Evolutionary conservation across 371 early-diverging fungal species (phyloP).

Genomic region (Lichtheimia corymbifera): DNA sequence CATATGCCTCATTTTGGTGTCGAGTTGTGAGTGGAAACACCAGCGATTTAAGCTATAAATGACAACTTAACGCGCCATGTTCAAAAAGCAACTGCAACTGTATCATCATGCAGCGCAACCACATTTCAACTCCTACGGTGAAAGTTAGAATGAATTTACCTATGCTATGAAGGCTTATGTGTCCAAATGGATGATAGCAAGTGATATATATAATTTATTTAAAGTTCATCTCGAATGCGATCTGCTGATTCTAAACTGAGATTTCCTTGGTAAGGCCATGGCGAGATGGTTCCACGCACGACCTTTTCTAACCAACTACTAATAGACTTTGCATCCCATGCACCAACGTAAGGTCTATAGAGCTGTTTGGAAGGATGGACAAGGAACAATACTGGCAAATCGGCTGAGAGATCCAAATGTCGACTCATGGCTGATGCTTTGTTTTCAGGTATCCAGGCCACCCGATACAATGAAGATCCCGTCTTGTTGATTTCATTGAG

Average conservation of each 20-base stretch:
- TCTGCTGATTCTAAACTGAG: slow-evolving; percentile 17
- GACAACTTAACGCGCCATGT: no score
- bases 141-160: no score
- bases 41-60: no score
- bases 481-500: slow-evolving; percentile 48
- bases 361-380: slow-evolving; percentile 66
- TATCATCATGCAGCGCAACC: no score
- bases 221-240: slow-evolving; percentile 27
- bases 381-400: slow-evolving; percentile 69
- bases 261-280: slow-evolving; percentile 42
- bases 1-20: no score
- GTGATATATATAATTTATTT: not conserved
- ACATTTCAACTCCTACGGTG: no score
- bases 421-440: slow-evolving; percentile 53
- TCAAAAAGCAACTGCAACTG: no score
- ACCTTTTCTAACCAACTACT: slow-evolving; percentile 55
- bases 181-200: no score
- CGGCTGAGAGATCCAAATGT: slow-evolving; percentile 69
- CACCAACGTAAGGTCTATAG: slow-evolving; percentile 70
- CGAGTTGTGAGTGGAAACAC: no score
- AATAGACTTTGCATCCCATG: slow-evolving; percentile 66
- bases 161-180: no score
- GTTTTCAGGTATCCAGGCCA: slow-evolving; percentile 71
- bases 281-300: slow-evolving; percentile 36
- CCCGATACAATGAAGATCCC: slow-evolving; percentile 36